Evolutionary conservation across 352 stramenopile genomes (phyloP).

Genomic region (Pythium aquatile): DNA sequence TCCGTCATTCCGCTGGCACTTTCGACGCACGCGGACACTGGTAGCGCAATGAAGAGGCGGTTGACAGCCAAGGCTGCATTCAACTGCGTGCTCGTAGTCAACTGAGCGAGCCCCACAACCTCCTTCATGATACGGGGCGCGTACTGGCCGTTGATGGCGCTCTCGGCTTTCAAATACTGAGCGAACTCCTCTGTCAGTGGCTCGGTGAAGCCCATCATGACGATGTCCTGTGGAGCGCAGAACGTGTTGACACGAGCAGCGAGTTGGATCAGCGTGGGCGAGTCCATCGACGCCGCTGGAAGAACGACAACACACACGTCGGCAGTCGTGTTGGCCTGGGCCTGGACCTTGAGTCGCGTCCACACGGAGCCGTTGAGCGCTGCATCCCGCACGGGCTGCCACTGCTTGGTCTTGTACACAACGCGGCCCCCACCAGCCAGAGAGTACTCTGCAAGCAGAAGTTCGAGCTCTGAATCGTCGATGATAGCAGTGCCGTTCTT

Average conservation of each 20-base stretch:
- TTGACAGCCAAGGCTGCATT: constrained; percentile 3
- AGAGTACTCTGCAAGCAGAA: constrained; percentile 6
- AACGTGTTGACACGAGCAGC: constrained; percentile 10
- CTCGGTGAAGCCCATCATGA: constrained; percentile 21
- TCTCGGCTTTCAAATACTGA: constrained; percentile 18
- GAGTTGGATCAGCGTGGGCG: constrained; percentile 10
- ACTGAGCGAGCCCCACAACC: neutral
- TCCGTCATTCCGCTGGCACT: neutral
- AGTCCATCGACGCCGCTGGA: neutral
- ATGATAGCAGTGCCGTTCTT: neutral
- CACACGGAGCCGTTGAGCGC: constrained; percentile 8
- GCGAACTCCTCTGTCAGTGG: constrained; percentile 10
- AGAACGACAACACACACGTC: constrained; percentile 17
- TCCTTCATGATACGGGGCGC: constrained; percentile 18
- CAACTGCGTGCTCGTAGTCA: constrained; percentile 3
- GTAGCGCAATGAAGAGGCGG: constrained; percentile 17
- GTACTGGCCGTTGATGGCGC: constrained; percentile 20
- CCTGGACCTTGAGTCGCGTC: constrained; percentile 14
- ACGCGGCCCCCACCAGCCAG: constrained; percentile 11
- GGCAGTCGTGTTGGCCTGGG: neutral
- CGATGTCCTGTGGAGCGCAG: constrained; percentile 16
- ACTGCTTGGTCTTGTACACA: constrained; percentile 11
- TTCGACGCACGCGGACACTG: constrained; percentile 8
- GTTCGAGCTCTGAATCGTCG: neutral
- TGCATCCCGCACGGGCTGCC: constrained; percentile 18